Evolutionary conservation across 1,284 basidiomycete species (phyloP), one percentile per base, ranked within the genome.

Genomic region (Papiliotrema laurentii): DNA sequence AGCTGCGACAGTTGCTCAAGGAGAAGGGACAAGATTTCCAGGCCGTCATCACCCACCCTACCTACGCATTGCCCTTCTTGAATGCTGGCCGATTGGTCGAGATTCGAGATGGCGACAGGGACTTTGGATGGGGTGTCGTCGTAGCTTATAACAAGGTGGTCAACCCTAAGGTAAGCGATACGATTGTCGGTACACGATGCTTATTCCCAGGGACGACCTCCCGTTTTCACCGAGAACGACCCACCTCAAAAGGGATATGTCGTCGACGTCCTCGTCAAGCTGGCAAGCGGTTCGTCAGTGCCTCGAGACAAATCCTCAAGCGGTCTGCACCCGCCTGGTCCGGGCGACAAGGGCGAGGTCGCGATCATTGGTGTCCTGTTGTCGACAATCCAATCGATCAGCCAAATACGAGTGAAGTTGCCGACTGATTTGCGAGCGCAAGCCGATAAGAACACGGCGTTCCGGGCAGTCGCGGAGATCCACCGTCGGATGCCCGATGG

Each of bases 81-180:
- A 89, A 97, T 69, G 79, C 87, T 24, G 96, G 96, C 35, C 84
- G 96, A 7, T 78, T 98, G 19, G 87, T 97, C 39, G 87, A 87
- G 63, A 81, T 99, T 60, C 86, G 87, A 63, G 81, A 96, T 66
- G 83, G 86, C 50, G 85, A 87, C 46, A 76, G 86, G 24, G 89
- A 98, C 74, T 98, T 96, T 73, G 94, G 93, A 5, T 98, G 96
- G 96, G 92, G 92, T 42, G 82, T 89, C 28, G 83, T 97, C 36
- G 82, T 97, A 60, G 92, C 89, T 64, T 97, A 86, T 69, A 86
- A 90, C 69, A 97, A 96, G 75, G 52, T 72, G 11, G 52, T 58
- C 35, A 61, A 60, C 36, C 64, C 57, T 11, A 67, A 59, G 76
- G 87, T 86, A 54, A 43, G 75, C 55, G 16, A 38, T 30, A 18